Base-by-base conservation (phyloP, 2,329 filamentous ascomycete genomes). In the Truncatella angustata region DNA sequence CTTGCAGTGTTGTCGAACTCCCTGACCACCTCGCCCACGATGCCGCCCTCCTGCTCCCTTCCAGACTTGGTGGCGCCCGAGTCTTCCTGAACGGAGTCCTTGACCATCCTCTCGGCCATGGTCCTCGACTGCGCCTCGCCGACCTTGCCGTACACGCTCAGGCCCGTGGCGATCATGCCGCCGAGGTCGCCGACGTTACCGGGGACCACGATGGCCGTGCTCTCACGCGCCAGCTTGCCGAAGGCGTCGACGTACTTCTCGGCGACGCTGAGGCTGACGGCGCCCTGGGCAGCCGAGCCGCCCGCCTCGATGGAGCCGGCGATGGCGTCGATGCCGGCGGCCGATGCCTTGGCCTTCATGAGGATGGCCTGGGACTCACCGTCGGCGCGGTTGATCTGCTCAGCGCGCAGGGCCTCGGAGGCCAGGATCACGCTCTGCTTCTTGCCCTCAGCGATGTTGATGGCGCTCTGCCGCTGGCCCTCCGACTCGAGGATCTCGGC, bases 191-290 rank as follows among this genome's bases (percentile, higher is more conserved):
- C 94, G 34, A 99, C 91, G 65, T 99, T 97, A 10, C 94, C 94
- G 1, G 94, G 94, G 12, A 99, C 92, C 18, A 99, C 91, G 24
- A 99, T 88, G 4, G 91, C 90, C 3, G 94, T 99, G 62, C 94
- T 91, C 76, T 99, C 92, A 74, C 93, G 94, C 47, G 94, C 94
- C 61, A 99, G 77, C 67, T 92, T 90, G 60, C 82, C 87, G 66
- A 97, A 99, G 4, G 94, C 94, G 42, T 95, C 93, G 49, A 99
- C 94, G 63, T 99, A 99, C 73, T 97, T 96, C 81, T 99, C 94
- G 0, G 94, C 94, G 7, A 99, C 90, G 12, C 82, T 90, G 56
- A 99, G 73, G 64, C 90, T 92, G 40, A 99, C 81, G 23, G 94
- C 94, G 30, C 85, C 84, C 67, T 94, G 88, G 2, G 94, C 94